Evolutionary conservation across 176 grass and related monocot species (phyloP).

Genomic region (Oryza nivara): DNA sequence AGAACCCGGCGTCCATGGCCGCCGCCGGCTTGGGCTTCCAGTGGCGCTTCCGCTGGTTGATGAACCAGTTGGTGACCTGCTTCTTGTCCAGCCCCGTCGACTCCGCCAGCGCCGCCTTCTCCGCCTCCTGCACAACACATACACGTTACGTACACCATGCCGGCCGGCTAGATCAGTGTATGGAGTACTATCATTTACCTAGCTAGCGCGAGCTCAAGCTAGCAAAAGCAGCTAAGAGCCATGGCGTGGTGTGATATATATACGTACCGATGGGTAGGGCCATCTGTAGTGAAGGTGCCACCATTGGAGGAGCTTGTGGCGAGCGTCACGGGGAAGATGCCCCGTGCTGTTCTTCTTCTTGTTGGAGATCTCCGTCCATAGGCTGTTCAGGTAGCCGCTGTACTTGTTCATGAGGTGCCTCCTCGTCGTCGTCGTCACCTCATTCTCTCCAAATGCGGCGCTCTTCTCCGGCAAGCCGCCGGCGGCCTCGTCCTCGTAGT

Average conservation of each 20-base stretch:
- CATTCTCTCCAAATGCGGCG: conserved; percentile 43
- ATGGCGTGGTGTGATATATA: background rate
- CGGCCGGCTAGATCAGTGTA: too few relatives aligned
- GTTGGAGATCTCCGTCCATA: conserved; percentile 76
- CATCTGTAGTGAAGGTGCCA: conserved; percentile 89
- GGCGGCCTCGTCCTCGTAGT: too few relatives aligned
- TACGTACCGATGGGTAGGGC: conserved; percentile 91
- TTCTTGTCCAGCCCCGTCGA: conserved; percentile 80
- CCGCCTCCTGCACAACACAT: conserved; percentile 51
- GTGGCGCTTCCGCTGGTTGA: conserved; percentile 92
- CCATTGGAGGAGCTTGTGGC: conserved; percentile 81
- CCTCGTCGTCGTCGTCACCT: conserved; percentile 61
- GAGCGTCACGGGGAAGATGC: conserved; percentile 74
- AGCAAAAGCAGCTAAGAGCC: too few relatives aligned
- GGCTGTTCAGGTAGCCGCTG: conserved; percentile 74
- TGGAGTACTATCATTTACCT: too few relatives aligned
- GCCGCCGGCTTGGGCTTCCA: conserved; percentile 74
- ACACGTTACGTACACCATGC: background rate
- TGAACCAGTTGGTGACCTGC: conserved; percentile 97
- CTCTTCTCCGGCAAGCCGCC: conserved; percentile 16
- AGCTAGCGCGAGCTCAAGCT: background rate
- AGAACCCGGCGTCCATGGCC: background rate
- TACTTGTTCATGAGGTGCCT: conserved; percentile 78
- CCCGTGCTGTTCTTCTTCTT: conserved; percentile 76
- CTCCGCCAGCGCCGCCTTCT: conserved; percentile 65